These are phyloP conservation scores for Dothistroma pini DNA, from an alignment of 2,329 filamentous ascomycete species.

Conservation along the genomic window DNA sequence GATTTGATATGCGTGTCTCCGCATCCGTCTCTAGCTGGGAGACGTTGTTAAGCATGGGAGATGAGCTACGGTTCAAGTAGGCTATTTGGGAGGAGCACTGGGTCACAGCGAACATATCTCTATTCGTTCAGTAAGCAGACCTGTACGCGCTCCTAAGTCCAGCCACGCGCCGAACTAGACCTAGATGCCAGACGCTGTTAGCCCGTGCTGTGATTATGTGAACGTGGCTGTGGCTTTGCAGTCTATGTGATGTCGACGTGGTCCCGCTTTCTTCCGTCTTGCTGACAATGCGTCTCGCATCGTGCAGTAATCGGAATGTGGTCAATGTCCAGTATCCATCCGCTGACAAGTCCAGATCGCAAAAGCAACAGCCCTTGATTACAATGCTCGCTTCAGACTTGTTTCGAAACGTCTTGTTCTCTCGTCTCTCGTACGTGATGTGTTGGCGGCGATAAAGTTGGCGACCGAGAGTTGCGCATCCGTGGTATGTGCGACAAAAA, in stretches of 20 bases:
- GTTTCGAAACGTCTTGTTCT: background rate
- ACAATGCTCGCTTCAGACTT: background rate
- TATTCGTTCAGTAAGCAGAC: conserved; percentile 6
- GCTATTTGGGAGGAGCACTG: conserved; percentile 2
- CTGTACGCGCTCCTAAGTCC: background rate
- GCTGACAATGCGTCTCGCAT: background rate
- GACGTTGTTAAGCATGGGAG: conserved; percentile 1
- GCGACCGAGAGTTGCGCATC: background rate
- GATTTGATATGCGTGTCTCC: conserved; percentile 9
- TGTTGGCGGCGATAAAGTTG: background rate
- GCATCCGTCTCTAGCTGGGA: background rate
- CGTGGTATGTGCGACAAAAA: background rate
- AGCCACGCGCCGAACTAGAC: background rate
- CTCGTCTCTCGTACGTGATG: background rate
- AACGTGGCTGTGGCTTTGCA: background rate
- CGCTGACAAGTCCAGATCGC: background rate
- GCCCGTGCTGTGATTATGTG: background rate
- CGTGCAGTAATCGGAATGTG: background rate
- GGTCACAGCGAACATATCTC: background rate
- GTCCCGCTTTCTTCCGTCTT: background rate
- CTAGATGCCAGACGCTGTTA: background rate
- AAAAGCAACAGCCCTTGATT: background rate
- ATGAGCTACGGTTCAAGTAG: conserved; percentile 3
- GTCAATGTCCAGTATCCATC: background rate
- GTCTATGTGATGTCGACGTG: background rate